Conservation (phyloP, 495 filamentous ascomycete species). For the Sporormia fimetaria region DNA sequence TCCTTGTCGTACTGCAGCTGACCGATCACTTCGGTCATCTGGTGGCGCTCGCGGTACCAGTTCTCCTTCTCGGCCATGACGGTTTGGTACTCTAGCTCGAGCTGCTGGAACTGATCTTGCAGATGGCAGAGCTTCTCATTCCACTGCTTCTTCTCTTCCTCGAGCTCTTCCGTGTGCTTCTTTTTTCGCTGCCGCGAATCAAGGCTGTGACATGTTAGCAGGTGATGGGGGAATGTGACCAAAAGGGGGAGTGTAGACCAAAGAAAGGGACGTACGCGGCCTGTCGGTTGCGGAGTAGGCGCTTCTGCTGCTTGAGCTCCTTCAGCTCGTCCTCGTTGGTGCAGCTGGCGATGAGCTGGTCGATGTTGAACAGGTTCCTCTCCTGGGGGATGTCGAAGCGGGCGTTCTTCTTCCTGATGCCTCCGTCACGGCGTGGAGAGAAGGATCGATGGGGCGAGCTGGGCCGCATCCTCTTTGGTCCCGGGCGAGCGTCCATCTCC, state of each 20-base stretch:
- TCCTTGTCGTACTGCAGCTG: constrained; percentile 77
- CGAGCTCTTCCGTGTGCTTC: constrained; percentile 91
- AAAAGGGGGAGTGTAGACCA: constrained; percentile 27
- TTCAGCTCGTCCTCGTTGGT: constrained; percentile 90
- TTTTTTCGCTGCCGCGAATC: constrained; percentile 98
- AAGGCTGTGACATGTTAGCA: constrained; percentile 51
- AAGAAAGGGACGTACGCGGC: constrained; percentile 60
- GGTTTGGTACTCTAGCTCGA: constrained; percentile 46
- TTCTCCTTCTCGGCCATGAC: constrained; percentile 57
- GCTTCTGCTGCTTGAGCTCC: constrained; percentile 97
- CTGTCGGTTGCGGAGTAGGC: constrained; percentile 85
- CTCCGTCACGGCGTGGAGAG: constrained; percentile 81
- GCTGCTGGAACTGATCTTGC: constrained; percentile 60
- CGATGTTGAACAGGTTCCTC: constrained; percentile 87
- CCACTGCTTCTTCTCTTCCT: constrained; percentile 92
- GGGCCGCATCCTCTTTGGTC: constrained; percentile 59
- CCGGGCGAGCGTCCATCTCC: constrained; percentile 46
- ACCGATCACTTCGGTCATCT: constrained; percentile 63
- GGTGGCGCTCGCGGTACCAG: constrained; percentile 54
- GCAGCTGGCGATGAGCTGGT: constrained; percentile 78
- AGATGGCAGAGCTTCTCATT: constrained; percentile 60
- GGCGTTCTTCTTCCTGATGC: constrained; percentile 98
- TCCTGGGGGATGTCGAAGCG: constrained; percentile 95
- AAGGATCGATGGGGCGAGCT: constrained; percentile 69
- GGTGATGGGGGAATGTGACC: constrained; percentile 23